Evolutionary conservation across 805 yeast genomes (phyloP), one percentile per base, ranked within the genome.

Genomic region (Candida broadrunensis): DNA sequence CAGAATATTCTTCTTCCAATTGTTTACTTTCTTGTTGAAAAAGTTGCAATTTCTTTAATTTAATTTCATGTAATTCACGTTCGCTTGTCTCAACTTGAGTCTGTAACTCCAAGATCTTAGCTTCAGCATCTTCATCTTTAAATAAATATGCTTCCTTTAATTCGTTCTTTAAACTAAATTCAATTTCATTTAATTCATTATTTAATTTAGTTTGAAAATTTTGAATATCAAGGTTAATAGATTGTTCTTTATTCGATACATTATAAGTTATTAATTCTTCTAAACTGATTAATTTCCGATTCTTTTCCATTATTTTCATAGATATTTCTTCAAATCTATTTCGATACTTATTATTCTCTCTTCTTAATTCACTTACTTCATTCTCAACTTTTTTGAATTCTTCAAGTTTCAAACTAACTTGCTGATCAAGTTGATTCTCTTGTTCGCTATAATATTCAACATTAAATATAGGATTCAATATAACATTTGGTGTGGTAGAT

Each of bases 131-230:
- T 5, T 55, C 56, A 44, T 61, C 64, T 13, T 52, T 46, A 35
- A 46, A 58, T 16, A 38, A 37, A 23, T 50, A 45, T 0, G 68
- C 66, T 3, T 48, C 42, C 14, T 56, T 49, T 4, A 72, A 45
- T 38, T 66, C 69, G 18, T 59, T 46, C n/a, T 59, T 54, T 27
- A 69, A 45, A 36, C 70, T 67, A 44, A 60, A 63, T 24, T 57
- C 53, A 29, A 64, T 43, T 29, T 62, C 65, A 24, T 61, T 55
- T 43, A 44, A 65, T 31, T 61, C 62, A 37, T 51, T 55, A 27
- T 47, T 51, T 14, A 57, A 50, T 25, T 50, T 48, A 16, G 60
- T 56, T 19, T 56, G 49, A 32, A 53, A 51, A 27, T 69, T 70
- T 37, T 60, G 52, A 2, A 71, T 42, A 32, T 61, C 53, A 5